These are phyloP conservation scores for Grosmannia penicillata DNA, from an alignment of 2,329 filamentous ascomycete genomes.

Conservation along the genomic window DNA sequence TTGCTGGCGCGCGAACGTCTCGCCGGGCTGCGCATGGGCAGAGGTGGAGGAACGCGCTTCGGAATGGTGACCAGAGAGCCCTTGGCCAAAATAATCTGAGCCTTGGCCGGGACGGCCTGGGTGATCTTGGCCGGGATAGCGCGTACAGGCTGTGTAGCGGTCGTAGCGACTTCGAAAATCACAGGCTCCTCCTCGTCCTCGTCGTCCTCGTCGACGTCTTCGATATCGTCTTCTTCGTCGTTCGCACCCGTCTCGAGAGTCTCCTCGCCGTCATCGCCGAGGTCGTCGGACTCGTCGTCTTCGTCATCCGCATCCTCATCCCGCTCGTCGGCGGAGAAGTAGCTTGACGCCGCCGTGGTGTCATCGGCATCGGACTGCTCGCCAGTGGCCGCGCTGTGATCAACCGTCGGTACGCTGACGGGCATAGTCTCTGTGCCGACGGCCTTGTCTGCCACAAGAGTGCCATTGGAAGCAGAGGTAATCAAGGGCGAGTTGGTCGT, in stretches of 20 bases:
- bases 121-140: slow-evolving; percentile 48
- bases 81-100: slow-evolving; percentile 54
- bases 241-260: slow-evolving; percentile 8
- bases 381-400: slow-evolving; percentile 5
- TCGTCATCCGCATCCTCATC: slow-evolving; percentile 24
- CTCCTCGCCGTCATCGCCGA: slow-evolving; percentile 17
- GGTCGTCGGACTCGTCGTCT: slow-evolving; percentile 26
- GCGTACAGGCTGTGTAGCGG: slow-evolving; percentile 39
- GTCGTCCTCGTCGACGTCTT: slow-evolving; percentile 26
- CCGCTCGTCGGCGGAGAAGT: slow-evolving; percentile 13
- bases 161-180: slow-evolving; percentile 50
- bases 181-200: slow-evolving; percentile 48
- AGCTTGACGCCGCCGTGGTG: slow-evolving; percentile 11
- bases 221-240: slow-evolving; percentile 26
- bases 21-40: slow-evolving; percentile 65
- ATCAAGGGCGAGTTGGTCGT: not conserved
- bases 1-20: slow-evolving; percentile 37
- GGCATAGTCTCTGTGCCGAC: not conserved
- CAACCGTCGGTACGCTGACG: slow-evolving; percentile 1
- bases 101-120: too few species aligned
- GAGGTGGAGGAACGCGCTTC: slow-evolving; percentile 61
- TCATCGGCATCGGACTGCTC: slow-evolving; percentile 13
- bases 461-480: too few species aligned
- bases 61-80: slow-evolving; percentile 75
- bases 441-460: not conserved